Percentiles rank a stretch among this genome's conserved stretches.
phyloP scores from a whole-genome alignment of 345 rosid genomes.

The Brassica juncea region DNA sequence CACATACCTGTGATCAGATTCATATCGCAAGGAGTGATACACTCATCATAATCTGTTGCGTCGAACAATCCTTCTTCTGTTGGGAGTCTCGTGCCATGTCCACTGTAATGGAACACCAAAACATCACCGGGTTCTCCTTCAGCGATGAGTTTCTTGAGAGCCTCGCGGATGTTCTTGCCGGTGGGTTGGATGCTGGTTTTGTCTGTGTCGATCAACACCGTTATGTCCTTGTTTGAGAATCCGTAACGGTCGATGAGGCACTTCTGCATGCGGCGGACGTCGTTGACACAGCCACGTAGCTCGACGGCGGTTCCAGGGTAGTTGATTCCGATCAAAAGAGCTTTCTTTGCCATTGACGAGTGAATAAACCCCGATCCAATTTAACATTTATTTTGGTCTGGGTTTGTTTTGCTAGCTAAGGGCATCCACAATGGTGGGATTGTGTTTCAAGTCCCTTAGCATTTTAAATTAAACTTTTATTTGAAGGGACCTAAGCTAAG shows the following conservation, averaged over 20 bases:
- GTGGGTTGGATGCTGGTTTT: slow-evolving; percentile 64
- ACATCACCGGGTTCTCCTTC: slow-evolving; percentile 58
- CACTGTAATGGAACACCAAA: slow-evolving; percentile 86
- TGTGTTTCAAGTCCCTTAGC: no score
- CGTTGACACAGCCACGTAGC: slow-evolving; percentile 87
- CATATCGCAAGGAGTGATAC: slow-evolving; percentile 40
- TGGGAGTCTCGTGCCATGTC: slow-evolving; percentile 91
- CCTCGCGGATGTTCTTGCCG: slow-evolving; percentile 67
- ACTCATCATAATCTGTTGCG: slow-evolving; percentile 84
- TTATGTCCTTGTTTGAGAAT: slow-evolving; percentile 60
- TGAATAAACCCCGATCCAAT: neutral
- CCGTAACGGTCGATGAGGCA: slow-evolving; percentile 63
- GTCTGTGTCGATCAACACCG: slow-evolving; percentile 72
- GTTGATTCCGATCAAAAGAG: slow-evolving; percentile 79
- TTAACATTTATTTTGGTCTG: no score
- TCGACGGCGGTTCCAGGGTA: slow-evolving; percentile 82
- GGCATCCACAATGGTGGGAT: neutral
- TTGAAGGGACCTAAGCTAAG: no score
- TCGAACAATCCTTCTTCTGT: slow-evolving; percentile 68
- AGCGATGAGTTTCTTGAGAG: slow-evolving; percentile 47
- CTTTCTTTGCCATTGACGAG: slow-evolving; percentile 60
- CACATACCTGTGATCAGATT: slow-evolving; percentile 28
- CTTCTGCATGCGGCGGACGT: slow-evolving; percentile 60
- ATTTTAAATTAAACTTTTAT: no score
- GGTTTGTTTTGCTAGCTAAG: no score